These are phyloP conservation scores for Backusella morwellensis DNA, from an alignment of 192 early-diverging fungal species.

Conservation along the genomic window DNA sequence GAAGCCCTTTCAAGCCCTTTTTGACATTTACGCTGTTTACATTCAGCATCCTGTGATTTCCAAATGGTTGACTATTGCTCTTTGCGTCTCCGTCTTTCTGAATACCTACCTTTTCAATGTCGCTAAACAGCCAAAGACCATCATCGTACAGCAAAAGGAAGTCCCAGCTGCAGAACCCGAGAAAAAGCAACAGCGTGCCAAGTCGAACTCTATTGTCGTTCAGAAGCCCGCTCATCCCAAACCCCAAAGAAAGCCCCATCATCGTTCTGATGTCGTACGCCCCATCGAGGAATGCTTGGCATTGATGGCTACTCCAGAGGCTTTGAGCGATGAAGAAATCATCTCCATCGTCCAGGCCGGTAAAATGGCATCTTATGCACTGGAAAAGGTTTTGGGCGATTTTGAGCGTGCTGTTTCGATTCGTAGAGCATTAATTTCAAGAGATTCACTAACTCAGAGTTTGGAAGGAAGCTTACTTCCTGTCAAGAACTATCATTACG, in stretches of 20 bases:
- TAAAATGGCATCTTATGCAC: slow-evolving; percentile 78
- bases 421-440: slow-evolving; percentile 74
- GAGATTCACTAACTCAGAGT: slow-evolving; percentile 60
- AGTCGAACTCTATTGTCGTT: slow-evolving; percentile 10
- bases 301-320: slow-evolving; percentile 41
- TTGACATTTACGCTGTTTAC: slow-evolving; percentile 45
- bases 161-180: neutral
- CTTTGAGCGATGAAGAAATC: slow-evolving; percentile 76
- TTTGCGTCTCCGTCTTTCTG: slow-evolving; percentile 50
- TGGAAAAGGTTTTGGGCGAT: slow-evolving; percentile 82
- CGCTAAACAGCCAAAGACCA: slow-evolving; percentile 50
- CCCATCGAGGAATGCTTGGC: slow-evolving; percentile 43
- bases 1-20: slow-evolving; percentile 37
- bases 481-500: slow-evolving; percentile 85
- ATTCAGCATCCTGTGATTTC: slow-evolving; percentile 57
- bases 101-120: slow-evolving; percentile 61
- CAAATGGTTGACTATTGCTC: slow-evolving; percentile 50
- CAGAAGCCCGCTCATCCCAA: neutral
- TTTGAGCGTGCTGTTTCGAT: slow-evolving; percentile 83
- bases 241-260: neutral
- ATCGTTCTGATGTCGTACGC: slow-evolving; percentile 27
- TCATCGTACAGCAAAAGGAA: slow-evolving; percentile 11
- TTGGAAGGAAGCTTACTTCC: slow-evolving; percentile 71
- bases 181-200: neutral
- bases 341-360: slow-evolving; percentile 65